Percentiles rank a stretch among this genome's conserved stretches.
phyloP scores from a whole-genome alignment of 2,329 filamentous ascomycete species.

The Exophiala alcalophila region DNA sequence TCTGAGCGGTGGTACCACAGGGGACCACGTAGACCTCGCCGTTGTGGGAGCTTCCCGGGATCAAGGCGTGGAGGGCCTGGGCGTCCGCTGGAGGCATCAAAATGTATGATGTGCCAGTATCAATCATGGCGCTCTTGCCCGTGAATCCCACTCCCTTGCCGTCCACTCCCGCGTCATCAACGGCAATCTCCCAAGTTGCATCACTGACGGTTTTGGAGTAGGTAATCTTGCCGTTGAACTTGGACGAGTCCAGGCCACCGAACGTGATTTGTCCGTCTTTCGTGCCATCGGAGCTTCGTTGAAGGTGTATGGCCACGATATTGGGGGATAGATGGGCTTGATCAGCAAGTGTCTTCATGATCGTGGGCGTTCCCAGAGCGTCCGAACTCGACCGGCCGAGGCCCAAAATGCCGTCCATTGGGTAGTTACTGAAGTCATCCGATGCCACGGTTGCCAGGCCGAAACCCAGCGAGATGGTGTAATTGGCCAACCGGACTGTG shows the following conservation, averaged over 20 bases:
- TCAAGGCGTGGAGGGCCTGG: conserved; percentile 62
- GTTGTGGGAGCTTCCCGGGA: conserved; percentile 59
- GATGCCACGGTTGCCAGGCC: conserved; percentile 71
- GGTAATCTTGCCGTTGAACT: conserved; percentile 65
- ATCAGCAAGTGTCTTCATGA: conserved; percentile 61
- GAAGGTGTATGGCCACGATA: conserved; percentile 68
- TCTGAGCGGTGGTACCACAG: conserved; percentile 60
- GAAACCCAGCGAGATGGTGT: conserved; percentile 64
- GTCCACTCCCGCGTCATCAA: conserved; percentile 64
- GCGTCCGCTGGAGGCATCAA: conserved; percentile 69
- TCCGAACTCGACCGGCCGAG: conserved; percentile 62
- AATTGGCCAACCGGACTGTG: conserved; percentile 62
- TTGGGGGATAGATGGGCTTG: conserved; percentile 61
- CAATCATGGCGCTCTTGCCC: conserved; percentile 66
- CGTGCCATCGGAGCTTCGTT: conserved; percentile 61
- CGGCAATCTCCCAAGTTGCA: conserved; percentile 65
- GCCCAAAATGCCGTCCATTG: conserved; percentile 84
- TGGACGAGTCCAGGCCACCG: conserved; percentile 64
- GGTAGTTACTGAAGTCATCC: conserved; percentile 70
- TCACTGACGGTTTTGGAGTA: conserved; percentile 59
- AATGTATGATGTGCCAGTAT: conserved; percentile 78
- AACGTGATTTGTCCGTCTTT: conserved; percentile 77
- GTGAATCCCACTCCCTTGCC: conserved; percentile 56
- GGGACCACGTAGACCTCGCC: conserved; percentile 65
- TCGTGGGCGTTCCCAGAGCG: conserved; percentile 55